phyloP scores from a whole-genome alignment of 768 basidiomycete genomes.

The Psilocybe cubensis region DNA sequence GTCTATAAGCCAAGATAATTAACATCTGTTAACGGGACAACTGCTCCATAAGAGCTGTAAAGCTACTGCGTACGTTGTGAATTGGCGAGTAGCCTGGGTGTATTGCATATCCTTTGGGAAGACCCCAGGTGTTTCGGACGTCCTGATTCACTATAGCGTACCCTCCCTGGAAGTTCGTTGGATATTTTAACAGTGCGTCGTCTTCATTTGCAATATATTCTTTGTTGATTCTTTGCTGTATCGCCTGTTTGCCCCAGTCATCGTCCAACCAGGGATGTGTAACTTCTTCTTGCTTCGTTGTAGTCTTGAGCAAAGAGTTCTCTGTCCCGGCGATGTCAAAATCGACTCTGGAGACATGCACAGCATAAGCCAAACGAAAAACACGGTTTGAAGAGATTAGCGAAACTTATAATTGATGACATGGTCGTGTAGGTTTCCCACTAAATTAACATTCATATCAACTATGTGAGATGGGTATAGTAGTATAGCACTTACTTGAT shows the following conservation, averaged over 20 bases:
- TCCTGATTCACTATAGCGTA: constrained; percentile 62
- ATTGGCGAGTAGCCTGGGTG: constrained; percentile 62
- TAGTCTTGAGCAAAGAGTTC: constrained; percentile 59
- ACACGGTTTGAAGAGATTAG: not conserved
- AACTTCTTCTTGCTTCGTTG: constrained; percentile 51
- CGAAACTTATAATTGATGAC: constrained; percentile 66
- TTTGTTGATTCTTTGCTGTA: constrained; percentile 55
- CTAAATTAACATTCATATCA: constrained; percentile 25
- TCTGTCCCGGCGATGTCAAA: constrained; percentile 63
- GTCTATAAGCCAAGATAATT: constrained; percentile 36
- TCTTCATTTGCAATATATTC: constrained; percentile 55
- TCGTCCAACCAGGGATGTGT: constrained; percentile 61
- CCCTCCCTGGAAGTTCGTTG: constrained; percentile 57
- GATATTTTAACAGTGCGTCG: constrained; percentile 53
- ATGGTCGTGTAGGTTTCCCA: constrained; percentile 72
- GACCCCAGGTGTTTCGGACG: constrained; percentile 57
- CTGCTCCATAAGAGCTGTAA: not conserved
- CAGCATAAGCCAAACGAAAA: not conserved
- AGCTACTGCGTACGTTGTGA: constrained; percentile 40
- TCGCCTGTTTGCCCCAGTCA: constrained; percentile 58
- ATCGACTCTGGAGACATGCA: constrained; percentile 48
- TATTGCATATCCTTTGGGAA: constrained; percentile 60
- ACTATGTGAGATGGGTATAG: not conserved
- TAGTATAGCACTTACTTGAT: constrained; percentile 38
- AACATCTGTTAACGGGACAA: not conserved